Percentiles rank a stretch among this genome's conserved stretches.
Evolutionary conservation across 2,329 filamentous ascomycete genomes (phyloP).

Genomic region (Colletotrichum chlorophyti): DNA sequence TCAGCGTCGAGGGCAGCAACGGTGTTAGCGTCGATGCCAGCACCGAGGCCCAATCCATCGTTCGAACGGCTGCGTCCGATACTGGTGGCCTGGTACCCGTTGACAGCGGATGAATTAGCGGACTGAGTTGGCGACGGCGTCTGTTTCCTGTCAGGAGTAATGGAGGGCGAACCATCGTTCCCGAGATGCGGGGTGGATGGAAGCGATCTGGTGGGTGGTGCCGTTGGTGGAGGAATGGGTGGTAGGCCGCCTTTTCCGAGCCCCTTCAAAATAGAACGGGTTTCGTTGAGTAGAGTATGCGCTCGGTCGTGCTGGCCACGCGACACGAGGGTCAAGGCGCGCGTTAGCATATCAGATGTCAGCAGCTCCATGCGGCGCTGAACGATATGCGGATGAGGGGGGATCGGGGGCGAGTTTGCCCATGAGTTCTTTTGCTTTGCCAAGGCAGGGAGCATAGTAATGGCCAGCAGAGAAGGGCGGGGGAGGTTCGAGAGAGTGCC

Average conservation of each 20-base stretch:
- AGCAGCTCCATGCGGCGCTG: conserved; percentile 97
- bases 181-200: conserved; percentile 44
- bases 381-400: conserved; percentile 92
- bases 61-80: conserved; percentile 60
- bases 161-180: conserved; percentile 55
- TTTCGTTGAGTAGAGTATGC: conserved; percentile 90
- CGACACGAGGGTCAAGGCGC: conserved; percentile 88
- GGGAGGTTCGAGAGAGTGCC: conserved; percentile 86
- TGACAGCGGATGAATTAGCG: conserved; percentile 55
- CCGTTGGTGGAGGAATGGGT: conserved; percentile 74
- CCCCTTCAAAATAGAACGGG: conserved; percentile 92
- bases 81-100: conserved; percentile 48
- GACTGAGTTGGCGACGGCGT: conserved; percentile 47
- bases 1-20: conserved; percentile 90
- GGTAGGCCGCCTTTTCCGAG: conserved; percentile 94
- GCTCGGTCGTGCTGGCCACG: conserved; percentile 93
- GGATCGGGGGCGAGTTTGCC: conserved; percentile 79
- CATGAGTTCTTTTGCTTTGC: conserved; percentile 70
- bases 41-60: conserved; percentile 65
- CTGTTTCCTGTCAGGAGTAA: conserved; percentile 54
- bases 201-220: conserved; percentile 42
- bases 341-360: conserved; percentile 96
- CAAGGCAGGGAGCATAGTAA: conserved; percentile 85
- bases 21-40: conserved; percentile 82
- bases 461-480: conserved; percentile 88